Evolutionary conservation across 208 protist species (phyloP), one percentile per base, ranked within the genome.

Genomic region (Acanthamoeba sp.): DNA sequence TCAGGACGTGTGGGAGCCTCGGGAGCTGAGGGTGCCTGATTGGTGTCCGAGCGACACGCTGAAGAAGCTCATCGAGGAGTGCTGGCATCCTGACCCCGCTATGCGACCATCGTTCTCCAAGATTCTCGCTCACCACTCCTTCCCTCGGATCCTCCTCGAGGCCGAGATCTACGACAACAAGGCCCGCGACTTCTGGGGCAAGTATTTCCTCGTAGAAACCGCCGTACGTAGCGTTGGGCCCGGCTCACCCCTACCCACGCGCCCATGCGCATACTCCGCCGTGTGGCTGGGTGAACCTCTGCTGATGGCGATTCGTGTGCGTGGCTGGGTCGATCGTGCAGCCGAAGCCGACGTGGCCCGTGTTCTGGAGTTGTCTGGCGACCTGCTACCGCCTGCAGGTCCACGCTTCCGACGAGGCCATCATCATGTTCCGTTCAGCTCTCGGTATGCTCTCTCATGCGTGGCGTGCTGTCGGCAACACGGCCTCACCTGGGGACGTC

Each of bases 341-440:
- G 80, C 80, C 80, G 6, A 88, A 59, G 42, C 80, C 80, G 16
- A 88, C 45, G 34, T 88, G 80, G 80, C 80, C 80, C 12, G 80
- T 88, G 29, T 88, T 88, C 29, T 88, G 80, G 80, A 88, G 80
- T 34, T 88, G 80, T 34, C 42, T 88, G 32, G 80, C 48, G 34
- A 88, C 55, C 6, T 64, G 42, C 29, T 88, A 64, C 38, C 45
- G 55, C 27, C 80, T 88, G 18, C 45, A 64, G 48, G 80, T 88
- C 29, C 80, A 62, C n/a, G 80, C 48, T 10, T 88, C 80, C 18
- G 80, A 88, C n/a, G 80, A 88, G 45, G 80, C 80, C 80, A 88
- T 88, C 80, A 88, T 88, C 55, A 88, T 88, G 80, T 62, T 88
- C 24, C 80, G 80, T n/a, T 88, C 80, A 36, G 55, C 80, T 29